These are phyloP conservation scores for Hygrocybe punicea DNA, from an alignment of 768 basidiomycete species.

Conservation along the genomic window DNA sequence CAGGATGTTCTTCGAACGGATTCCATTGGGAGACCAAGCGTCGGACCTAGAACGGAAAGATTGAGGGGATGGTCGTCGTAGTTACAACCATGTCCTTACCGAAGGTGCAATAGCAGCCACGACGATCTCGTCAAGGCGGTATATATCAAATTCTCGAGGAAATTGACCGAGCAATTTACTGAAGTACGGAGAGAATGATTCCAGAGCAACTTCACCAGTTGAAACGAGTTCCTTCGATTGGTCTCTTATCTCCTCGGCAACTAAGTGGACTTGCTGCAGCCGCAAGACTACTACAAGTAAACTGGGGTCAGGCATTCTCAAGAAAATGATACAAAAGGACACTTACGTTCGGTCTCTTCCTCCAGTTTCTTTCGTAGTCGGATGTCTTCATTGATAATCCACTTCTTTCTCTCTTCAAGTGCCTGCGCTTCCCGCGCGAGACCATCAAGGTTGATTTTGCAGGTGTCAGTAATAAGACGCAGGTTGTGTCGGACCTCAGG, in stretches of 20 bases:
- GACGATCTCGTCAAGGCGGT: conserved; percentile 85
- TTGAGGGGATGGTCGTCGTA: not conserved
- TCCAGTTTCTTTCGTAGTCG: conserved; percentile 66
- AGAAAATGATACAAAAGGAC: not conserved
- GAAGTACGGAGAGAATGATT: conserved; percentile 69
- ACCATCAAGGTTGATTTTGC: conserved; percentile 81
- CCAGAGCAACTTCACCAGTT: conserved; percentile 67
- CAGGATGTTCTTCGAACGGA: conserved; percentile 73
- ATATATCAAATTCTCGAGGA: conserved; percentile 67
- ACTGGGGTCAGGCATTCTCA: conserved; percentile 4
- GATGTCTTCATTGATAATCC: conserved; percentile 64
- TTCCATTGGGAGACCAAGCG: conserved; percentile 75
- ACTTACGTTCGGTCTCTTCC: conserved; percentile 73
- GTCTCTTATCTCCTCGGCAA: conserved; percentile 66
- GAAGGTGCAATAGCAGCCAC: conserved; percentile 87
- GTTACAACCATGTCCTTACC: conserved; percentile 33
- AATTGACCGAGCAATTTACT: conserved; percentile 69
- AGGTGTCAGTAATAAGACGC: conserved; percentile 76
- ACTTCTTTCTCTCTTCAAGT: conserved; percentile 75
- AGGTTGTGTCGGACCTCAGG: conserved; percentile 98
- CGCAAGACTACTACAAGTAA: conserved; percentile 62
- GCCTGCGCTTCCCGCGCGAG: conserved; percentile 87
- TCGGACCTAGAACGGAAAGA: conserved; percentile 46
- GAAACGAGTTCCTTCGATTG: conserved; percentile 63
- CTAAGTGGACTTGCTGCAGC: conserved; percentile 70